Conservation (phyloP, 495 filamentous ascomycete genomes). For the Thermothielavioides terrestris region DNA sequence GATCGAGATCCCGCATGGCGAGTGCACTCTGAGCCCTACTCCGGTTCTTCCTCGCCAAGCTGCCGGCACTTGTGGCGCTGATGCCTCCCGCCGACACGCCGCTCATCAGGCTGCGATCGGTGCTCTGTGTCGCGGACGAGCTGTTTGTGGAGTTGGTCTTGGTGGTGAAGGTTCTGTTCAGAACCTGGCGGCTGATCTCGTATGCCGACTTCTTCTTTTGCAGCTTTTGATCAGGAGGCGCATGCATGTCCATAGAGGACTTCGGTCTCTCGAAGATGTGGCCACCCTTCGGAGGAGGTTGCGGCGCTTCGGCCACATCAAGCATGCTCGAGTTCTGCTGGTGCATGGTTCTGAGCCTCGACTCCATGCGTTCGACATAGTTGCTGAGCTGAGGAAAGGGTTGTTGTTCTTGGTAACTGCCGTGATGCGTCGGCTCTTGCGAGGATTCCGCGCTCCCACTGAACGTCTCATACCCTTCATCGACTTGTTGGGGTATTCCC, state of each 20-base stretch:
- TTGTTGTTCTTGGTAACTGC: conserved; percentile 45
- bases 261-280: conserved; percentile 39
- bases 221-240: conserved; percentile 27
- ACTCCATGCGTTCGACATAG: conserved; percentile 86
- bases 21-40: conserved; percentile 44
- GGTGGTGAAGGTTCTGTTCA: conserved; percentile 74
- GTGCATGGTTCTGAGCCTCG: conserved; percentile 62
- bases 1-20: conserved; percentile 41
- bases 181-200: conserved; percentile 60
- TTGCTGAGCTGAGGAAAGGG: conserved; percentile 62
- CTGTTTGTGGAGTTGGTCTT: conserved; percentile 72
- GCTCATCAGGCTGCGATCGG: conserved; percentile 84
- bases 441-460: conserved; percentile 40
- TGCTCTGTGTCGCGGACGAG: conserved; percentile 65
- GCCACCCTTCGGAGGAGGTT: conserved; percentile 55
- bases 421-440: conserved; percentile 27
- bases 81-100: conserved; percentile 81
- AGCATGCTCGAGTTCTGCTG: conserved; percentile 42
- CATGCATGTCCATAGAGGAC: conserved; percentile 38
- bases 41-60: conserved; percentile 65
- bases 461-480: conserved; percentile 47
- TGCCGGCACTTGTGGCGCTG: conserved; percentile 92
- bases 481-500: conserved; percentile 50
- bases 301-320: conserved; percentile 44
- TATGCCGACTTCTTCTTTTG: conserved; percentile 70